Percentiles rank a stretch among this genome's conserved stretches.
phyloP scores from a whole-genome alignment of 1,284 basidiomycete genomes.

The Ceratobasidium sp. region DNA sequence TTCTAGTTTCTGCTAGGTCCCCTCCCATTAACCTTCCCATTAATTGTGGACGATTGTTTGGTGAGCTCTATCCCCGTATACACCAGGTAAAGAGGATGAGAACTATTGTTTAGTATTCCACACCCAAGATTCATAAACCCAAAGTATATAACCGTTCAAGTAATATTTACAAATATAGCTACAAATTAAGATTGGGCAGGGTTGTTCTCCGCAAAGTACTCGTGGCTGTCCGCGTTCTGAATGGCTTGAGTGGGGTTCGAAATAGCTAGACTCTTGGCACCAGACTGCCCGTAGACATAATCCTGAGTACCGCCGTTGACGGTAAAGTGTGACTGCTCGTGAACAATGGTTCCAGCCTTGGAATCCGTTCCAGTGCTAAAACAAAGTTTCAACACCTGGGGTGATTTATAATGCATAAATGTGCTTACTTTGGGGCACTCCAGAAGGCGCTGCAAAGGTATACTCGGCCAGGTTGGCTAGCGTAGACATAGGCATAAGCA shows the following conservation, averaged over 20 bases:
- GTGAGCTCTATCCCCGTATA: no score
- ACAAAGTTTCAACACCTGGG: not conserved
- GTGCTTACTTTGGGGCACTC: constrained; percentile 35
- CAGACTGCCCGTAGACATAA: constrained; percentile 30
- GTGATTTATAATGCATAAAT: not conserved
- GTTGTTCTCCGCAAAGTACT: constrained; percentile 38
- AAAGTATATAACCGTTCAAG: not conserved
- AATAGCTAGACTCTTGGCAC: constrained; percentile 26
- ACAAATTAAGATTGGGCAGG: constrained; percentile 28
- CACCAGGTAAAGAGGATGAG: no score
- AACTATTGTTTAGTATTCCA: no score
- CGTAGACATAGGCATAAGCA: constrained; percentile 39
- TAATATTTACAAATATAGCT: not conserved
- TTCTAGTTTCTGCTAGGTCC: no score
- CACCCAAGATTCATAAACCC: not conserved
- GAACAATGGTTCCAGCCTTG: constrained; percentile 39
- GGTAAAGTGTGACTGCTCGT: constrained; percentile 40
- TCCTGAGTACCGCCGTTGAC: constrained; percentile 38
- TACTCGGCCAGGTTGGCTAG: constrained; percentile 28
- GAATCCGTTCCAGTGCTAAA: constrained; percentile 38
- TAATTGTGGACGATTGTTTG: no score
- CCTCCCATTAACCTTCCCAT: no score
- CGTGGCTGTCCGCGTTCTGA: constrained; percentile 39
- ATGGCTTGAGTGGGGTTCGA: constrained; percentile 31
- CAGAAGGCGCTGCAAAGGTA: constrained; percentile 40